phyloP scores from a whole-genome alignment of 2,329 filamentous ascomycete species.

The Xylaria arbuscula region DNA sequence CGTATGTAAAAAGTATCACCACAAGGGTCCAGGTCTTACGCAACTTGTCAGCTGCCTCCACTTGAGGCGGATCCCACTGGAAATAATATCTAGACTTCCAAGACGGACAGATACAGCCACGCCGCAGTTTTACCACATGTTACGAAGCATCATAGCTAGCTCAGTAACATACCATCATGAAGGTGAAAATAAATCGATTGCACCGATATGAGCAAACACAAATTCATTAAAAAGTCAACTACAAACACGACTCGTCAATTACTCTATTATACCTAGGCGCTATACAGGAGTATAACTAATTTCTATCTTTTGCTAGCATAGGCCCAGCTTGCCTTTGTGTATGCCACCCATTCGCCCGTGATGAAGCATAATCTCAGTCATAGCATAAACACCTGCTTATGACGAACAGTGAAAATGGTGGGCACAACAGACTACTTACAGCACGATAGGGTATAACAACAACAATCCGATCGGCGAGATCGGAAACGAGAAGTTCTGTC shows the following conservation, averaged over 20 bases:
- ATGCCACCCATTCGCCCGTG: constrained; percentile 4
- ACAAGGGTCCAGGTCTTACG: constrained; percentile 11
- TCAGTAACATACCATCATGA: not conserved
- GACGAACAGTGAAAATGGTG: not conserved
- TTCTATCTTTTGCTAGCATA: constrained; percentile 12
- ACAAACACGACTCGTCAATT: not conserved
- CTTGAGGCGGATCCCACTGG: not conserved
- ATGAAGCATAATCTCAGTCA: not conserved
- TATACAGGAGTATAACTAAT: constrained; percentile 2
- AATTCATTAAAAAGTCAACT: not conserved
- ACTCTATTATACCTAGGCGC: constrained; percentile 11
- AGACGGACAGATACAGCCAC: not conserved
- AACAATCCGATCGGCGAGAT: not conserved
- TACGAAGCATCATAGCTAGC: not conserved
- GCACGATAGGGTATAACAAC: constrained; percentile 1
- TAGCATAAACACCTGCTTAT: constrained; percentile 5
- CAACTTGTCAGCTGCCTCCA: constrained; percentile 30
- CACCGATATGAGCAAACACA: not conserved
- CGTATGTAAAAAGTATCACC: not conserved
- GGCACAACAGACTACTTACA: constrained; percentile 16
- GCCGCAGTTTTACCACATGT: not conserved
- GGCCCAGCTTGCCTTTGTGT: constrained; percentile 4
- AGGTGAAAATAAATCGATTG: not conserved
- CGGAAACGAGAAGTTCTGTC: constrained; percentile 4
- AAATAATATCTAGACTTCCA: not conserved